These are phyloP conservation scores for Lactifluus piperatus DNA, from an alignment of 768 basidiomycete species.

Conservation along the genomic window DNA sequence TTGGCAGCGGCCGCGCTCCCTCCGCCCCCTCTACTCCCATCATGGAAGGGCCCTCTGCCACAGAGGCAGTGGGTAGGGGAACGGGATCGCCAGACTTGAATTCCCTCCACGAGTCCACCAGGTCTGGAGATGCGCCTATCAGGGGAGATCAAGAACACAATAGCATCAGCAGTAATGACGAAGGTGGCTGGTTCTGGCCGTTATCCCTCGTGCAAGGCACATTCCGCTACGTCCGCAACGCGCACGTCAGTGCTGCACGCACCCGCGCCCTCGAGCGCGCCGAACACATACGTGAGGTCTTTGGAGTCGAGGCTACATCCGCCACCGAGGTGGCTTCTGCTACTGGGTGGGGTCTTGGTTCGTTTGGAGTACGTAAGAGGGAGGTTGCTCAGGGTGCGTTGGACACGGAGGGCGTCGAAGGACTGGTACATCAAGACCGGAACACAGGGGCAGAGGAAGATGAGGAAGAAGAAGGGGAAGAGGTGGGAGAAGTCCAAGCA, in stretches of 20 bases:
- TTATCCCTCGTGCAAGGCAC: conserved; percentile 37
- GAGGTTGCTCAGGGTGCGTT: conserved; percentile 27
- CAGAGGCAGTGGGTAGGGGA: background rate
- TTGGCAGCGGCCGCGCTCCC: conserved; percentile 24
- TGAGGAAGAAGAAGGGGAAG: background rate
- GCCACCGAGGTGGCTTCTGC: conserved; percentile 23
- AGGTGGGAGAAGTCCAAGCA: too few species aligned
- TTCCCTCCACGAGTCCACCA: background rate
- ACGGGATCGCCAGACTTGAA: conserved; percentile 33
- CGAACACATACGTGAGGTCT: conserved; percentile 56
- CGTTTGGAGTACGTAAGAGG: conserved; percentile 44
- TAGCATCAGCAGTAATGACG: too few species aligned
- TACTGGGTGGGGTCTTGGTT: conserved; percentile 67
- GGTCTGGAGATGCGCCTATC: background rate
- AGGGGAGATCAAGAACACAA: background rate
- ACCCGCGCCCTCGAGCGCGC: conserved; percentile 60
- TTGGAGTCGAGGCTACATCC: conserved; percentile 30
- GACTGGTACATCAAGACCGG: background rate
- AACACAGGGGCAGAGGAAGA: conserved; percentile 14
- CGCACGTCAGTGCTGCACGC: conserved; percentile 62
- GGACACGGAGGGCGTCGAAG: conserved; percentile 14
- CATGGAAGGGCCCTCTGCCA: background rate
- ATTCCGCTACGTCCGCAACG: conserved; percentile 56
- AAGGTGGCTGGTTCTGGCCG: background rate
- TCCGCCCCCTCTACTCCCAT: background rate